Evolutionary conservation across 2,329 filamentous ascomycete species (phyloP).

Genomic region (Ophiostoma novo-ulmi): DNA sequence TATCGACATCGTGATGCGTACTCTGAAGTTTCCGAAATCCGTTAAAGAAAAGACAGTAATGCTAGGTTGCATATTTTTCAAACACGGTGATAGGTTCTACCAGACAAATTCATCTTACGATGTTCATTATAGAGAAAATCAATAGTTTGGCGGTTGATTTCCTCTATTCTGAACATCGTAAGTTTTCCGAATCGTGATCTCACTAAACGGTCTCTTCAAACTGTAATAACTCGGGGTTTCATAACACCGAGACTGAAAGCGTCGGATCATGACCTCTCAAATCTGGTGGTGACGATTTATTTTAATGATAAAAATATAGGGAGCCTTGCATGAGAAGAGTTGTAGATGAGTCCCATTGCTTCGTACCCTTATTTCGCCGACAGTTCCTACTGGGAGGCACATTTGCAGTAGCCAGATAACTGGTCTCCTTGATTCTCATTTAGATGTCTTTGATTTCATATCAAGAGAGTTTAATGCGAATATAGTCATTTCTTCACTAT

Average conservation of each 20-base stretch:
- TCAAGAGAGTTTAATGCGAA: neutral
- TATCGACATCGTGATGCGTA: neutral
- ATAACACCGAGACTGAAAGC: neutral
- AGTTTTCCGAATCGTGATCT: neutral
- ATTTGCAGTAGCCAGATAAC: neutral
- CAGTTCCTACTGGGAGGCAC: neutral
- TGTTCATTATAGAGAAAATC: neutral
- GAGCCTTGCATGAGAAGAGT: neutral
- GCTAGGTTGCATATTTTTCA: neutral
- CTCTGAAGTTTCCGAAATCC: neutral
- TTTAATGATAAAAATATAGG: neutral
- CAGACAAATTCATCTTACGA: too few species aligned
- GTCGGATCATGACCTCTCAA: neutral
- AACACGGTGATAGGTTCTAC: too few species aligned
- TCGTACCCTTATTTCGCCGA: neutral
- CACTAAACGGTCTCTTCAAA: neutral
- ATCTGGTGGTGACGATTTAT: neutral
- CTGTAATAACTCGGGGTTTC: neutral
- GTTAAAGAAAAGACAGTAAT: neutral
- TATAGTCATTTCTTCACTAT: neutral
- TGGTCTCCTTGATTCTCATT: neutral
- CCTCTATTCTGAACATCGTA: neutral
- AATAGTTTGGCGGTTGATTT: neutral
- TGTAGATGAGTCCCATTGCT: neutral
- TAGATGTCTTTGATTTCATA: neutral